phyloP scores from a whole-genome alignment of 2,329 filamentous ascomycete species.

The Colletotrichum salicis region DNA sequence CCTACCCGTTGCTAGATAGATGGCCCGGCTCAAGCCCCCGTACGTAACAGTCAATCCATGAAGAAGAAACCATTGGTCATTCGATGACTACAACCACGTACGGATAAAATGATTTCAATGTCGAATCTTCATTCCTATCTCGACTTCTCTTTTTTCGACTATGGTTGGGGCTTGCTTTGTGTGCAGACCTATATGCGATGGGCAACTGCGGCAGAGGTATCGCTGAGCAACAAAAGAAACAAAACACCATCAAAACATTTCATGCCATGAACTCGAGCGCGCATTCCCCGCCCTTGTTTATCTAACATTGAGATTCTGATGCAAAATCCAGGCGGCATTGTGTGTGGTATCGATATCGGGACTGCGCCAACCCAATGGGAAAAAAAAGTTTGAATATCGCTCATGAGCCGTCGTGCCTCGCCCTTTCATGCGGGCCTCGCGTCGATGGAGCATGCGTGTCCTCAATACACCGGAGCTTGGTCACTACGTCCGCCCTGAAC shows the following conservation, averaged over 20 bases:
- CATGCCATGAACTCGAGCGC: not conserved
- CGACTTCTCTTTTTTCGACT: not conserved
- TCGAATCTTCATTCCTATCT: not conserved
- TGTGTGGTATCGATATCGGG: slow-evolving; percentile 32
- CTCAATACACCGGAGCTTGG: slow-evolving; percentile 33
- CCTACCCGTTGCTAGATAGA: not conserved
- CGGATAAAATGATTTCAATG: not conserved
- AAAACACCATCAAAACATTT: not conserved
- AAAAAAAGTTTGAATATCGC: not conserved
- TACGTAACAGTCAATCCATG: too few species aligned
- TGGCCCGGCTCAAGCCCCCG: not conserved
- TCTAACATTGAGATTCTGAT: slow-evolving; percentile 10
- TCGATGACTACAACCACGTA: not conserved
- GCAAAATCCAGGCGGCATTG: slow-evolving; percentile 16
- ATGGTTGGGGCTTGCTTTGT: not conserved
- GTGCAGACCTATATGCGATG: slow-evolving; percentile 5
- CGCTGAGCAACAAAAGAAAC: slow-evolving; percentile 17
- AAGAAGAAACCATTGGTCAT: not conserved
- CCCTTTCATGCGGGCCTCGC: not conserved
- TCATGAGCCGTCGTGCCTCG: not conserved
- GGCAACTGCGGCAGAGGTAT: slow-evolving; percentile 27
- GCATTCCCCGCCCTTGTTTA: not conserved
- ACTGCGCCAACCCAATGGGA: slow-evolving; percentile 21
- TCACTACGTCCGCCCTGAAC: slow-evolving; percentile 26
- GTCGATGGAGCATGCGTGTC: not conserved